Evolutionary conservation across 2,329 filamentous ascomycete species (phyloP).

Genomic region (Diaporthe capsici): DNA sequence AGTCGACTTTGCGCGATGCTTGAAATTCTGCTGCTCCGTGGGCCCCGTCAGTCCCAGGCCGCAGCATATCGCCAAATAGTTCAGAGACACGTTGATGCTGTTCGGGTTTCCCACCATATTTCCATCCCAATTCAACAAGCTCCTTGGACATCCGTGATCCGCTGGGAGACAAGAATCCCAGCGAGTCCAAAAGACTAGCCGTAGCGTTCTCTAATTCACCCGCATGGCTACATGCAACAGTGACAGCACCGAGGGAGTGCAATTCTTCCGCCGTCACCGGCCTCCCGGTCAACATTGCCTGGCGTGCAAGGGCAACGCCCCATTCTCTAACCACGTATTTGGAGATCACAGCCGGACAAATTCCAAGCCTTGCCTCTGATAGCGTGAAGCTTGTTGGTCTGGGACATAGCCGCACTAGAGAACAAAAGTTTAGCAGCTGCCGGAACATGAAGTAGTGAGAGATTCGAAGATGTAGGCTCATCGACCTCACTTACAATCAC

Average conservation of each 20-base stretch:
- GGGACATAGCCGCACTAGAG: not conserved
- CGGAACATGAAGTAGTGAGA: not conserved
- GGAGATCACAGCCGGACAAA: constrained; percentile 1
- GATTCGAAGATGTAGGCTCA: not conserved
- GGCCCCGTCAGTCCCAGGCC: not conserved
- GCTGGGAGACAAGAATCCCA: not conserved
- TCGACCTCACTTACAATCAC: not conserved
- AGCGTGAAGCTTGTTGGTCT: not conserved
- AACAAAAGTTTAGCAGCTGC: not conserved
- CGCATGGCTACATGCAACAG: not conserved
- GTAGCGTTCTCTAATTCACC: not conserved
- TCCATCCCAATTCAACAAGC: not conserved
- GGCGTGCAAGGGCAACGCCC: not conserved
- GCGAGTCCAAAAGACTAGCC: not conserved
- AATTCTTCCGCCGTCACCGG: not conserved
- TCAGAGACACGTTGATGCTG: not conserved
- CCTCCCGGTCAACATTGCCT: not conserved
- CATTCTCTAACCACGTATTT: not conserved
- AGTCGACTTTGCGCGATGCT: not conserved
- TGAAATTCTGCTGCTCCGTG: not conserved
- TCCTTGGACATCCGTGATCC: not conserved
- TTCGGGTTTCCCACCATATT: not conserved
- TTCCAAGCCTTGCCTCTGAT: not conserved
- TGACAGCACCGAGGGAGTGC: not conserved
- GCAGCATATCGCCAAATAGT: not conserved